Evolutionary conservation across 257 asterid species (phyloP).

Genomic region (Solanum ossicruentum): DNA sequence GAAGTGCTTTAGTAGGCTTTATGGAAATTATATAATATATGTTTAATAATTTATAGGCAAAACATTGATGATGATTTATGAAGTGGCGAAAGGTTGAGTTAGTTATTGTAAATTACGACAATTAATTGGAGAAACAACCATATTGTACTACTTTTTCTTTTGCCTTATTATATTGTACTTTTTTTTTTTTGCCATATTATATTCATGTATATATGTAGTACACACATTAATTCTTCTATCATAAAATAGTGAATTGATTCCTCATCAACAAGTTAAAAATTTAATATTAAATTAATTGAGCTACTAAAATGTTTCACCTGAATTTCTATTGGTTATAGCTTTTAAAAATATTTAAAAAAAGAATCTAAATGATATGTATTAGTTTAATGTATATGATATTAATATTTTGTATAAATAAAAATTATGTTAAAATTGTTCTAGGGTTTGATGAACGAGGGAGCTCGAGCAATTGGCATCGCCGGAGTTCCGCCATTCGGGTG

Average conservation of each 20-base stretch:
- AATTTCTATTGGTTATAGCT: neutral
- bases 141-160: neutral
- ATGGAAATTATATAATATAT: neutral
- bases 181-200: neutral
- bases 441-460: constrained; percentile 46
- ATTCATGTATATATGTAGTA: neutral
- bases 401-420: neutral
- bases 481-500: constrained; percentile 77
- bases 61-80: neutral
- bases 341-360: neutral
- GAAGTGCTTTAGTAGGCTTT: neutral
- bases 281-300: too few relatives aligned
- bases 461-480: constrained; percentile 23
- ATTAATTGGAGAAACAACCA: neutral
- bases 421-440: neutral
- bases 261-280: too few relatives aligned
- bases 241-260: too few relatives aligned
- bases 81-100: neutral
- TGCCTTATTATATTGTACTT: neutral
- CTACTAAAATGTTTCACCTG: too few relatives aligned
- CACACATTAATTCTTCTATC: neutral
- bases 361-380: neutral
- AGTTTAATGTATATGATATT: neutral
- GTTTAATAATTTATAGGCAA: neutral
- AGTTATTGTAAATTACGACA: neutral